Evolutionary conservation across 1,284 basidiomycete species (phyloP).

Genomic region (Takashimella tepidaria): DNA sequence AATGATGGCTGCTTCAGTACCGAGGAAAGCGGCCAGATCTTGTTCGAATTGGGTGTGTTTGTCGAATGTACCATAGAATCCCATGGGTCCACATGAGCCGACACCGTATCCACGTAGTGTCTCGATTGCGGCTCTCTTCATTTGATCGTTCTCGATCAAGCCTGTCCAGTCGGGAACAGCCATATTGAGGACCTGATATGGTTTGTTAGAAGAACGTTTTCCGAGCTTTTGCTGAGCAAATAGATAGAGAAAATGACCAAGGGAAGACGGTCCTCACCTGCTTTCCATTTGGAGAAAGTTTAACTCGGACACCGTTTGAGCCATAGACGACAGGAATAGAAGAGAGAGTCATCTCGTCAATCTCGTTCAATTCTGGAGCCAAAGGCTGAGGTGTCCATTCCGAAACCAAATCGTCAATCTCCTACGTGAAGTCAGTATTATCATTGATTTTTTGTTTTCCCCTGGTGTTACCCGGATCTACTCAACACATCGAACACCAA

Average conservation of each 20-base stretch:
- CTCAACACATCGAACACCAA: too few species aligned
- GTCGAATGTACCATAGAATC: conserved; percentile 96
- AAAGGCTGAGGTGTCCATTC: conserved; percentile 93
- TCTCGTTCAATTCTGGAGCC: conserved; percentile 54
- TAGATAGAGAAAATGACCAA: conserved; percentile 2
- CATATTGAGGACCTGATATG: conserved; percentile 65
- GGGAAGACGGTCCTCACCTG: too few species aligned
- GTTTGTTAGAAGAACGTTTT: too few species aligned
- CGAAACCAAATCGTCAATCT: conserved; percentile 92
- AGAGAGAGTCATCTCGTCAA: conserved; percentile 64
- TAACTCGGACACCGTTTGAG: conserved; percentile 75
- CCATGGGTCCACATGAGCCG: conserved; percentile 92
- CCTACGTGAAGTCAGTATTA: conserved; percentile 56
- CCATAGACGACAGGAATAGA: conserved; percentile 76
- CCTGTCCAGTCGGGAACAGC: conserved; percentile 92
- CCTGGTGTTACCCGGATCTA: too few species aligned
- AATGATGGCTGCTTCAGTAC: conserved; percentile 81
- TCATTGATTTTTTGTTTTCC: too few species aligned
- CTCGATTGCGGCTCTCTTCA: conserved; percentile 80
- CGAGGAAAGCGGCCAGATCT: conserved; percentile 84
- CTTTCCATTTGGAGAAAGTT: conserved; percentile 68
- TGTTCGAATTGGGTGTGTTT: conserved; percentile 86
- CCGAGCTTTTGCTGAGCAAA: too few species aligned
- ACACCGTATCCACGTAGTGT: conserved; percentile 89
- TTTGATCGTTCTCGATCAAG: conserved; percentile 76